Evolutionary conservation across 208 protist genomes (phyloP), one percentile per base, ranked within the genome.

Genomic region (Leishmania turanica): DNA sequence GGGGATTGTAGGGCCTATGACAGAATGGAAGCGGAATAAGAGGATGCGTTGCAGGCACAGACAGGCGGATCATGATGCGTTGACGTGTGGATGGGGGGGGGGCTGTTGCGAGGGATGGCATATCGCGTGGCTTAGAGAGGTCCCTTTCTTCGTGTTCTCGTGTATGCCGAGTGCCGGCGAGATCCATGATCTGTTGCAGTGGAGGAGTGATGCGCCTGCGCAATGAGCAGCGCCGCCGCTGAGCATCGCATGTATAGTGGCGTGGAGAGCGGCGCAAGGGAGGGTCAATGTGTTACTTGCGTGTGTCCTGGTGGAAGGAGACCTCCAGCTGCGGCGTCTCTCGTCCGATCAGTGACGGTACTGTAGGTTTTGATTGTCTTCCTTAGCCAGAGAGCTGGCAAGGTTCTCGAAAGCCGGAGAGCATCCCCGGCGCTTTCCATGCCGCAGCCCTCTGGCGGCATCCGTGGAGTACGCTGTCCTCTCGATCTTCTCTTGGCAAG

Each of bases 181-280:
- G 79, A 11, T n/a, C 54, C 69, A 82, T 70, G 79, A 82, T 81
- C 0, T 0, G 34, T 37, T 37, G 2, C 40, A 34, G 5, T 24
- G 17, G 54, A 27, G 19, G 21, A 58, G 17, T 9, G 7, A 27
- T 58, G 24, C 19, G 7, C 24, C 19, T 9, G 54, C 54, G 4
- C 24, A 21, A 27, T 27, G 24, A 58, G 17, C 6, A 24, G 17
- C 1, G 17, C 21, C 21, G 54, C 21, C 27, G 54, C 54, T 58
- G 21, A 58, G 54, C 54, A 24, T 58, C 21, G 24, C 19, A 24
- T 58, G 19, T 58, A 0, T 19, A 58, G 54, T 17, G 19, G 21
- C 19, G 6, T 8, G 4, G 54, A 58, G 19, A 58, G 24, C 6
- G 19, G 21, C 5, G 54, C 24, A 58, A 24, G 6, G 54, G 54